Conservation (phyloP, 2,329 filamentous ascomycete genomes). For the Mariannaea elegans region DNA sequence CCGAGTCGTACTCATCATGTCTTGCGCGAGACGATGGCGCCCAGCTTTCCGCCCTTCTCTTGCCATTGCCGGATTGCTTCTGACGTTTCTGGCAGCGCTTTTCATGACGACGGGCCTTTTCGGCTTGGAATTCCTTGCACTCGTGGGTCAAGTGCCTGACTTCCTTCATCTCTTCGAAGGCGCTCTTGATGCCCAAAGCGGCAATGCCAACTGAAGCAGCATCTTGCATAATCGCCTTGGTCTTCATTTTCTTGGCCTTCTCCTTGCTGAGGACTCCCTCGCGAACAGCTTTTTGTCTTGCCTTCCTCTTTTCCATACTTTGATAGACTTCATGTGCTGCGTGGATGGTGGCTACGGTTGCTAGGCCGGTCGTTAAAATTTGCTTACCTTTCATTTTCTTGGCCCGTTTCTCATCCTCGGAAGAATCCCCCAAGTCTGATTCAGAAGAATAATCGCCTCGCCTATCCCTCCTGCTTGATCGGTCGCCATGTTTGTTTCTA, state of each 20-base stretch:
- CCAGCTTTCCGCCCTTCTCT: constrained; percentile 56
- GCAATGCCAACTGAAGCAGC: constrained; percentile 67
- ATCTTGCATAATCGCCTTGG: constrained; percentile 65
- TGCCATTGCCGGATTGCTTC: constrained; percentile 41
- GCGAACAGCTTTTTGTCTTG: constrained; percentile 61
- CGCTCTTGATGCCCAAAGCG: constrained; percentile 65
- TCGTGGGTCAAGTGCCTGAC: constrained; percentile 60
- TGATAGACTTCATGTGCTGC: constrained; percentile 67
- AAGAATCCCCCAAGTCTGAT: constrained; percentile 66
- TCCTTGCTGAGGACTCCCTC: constrained; percentile 60
- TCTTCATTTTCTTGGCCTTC: constrained; percentile 66
- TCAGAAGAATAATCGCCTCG: constrained; percentile 60
- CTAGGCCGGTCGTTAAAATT: constrained; percentile 64
- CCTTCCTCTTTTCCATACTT: constrained; percentile 65
- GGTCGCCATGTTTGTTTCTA: constrained; percentile 51
- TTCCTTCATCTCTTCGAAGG: constrained; percentile 64
- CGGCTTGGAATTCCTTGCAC: constrained; percentile 57
- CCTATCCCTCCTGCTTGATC: constrained; percentile 47
- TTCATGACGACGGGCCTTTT: constrained; percentile 60
- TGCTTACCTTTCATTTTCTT: constrained; percentile 71
- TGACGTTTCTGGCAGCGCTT: constrained; percentile 53
- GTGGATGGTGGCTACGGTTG: constrained; percentile 67
- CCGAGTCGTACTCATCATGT: constrained; percentile 49
- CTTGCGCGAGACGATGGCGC: constrained; percentile 51
- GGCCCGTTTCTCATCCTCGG: constrained; percentile 62